Evolutionary conservation across 2,329 filamentous ascomycete genomes (phyloP).

Genomic region (Torrubiella hemipterigena): DNA sequence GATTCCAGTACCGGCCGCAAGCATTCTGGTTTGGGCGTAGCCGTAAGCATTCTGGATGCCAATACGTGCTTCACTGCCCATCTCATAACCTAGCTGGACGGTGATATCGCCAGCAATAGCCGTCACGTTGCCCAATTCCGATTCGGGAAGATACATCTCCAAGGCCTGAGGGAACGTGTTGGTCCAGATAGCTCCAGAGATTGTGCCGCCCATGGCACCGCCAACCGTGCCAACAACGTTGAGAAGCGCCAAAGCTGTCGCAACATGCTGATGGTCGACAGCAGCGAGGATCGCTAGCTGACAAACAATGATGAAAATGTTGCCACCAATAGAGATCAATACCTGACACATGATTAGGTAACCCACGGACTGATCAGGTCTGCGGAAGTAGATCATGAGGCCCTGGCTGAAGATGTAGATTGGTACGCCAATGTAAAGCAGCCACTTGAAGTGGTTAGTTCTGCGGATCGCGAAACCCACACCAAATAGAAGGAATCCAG

Average conservation of each 20-base stretch:
- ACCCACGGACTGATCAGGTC: conserved; percentile 26
- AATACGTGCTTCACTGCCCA: conserved; percentile 24
- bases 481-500: conserved; percentile 33
- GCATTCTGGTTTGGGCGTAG: conserved; percentile 29
- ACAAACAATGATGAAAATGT: conserved; percentile 40
- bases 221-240: conserved; percentile 26
- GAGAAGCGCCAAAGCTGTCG: conserved; percentile 33
- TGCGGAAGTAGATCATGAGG: conserved; percentile 21
- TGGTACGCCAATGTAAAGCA: conserved; percentile 29
- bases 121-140: conserved; percentile 18
- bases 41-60: conserved; percentile 35
- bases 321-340: conserved; percentile 38
- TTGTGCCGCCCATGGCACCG: conserved; percentile 17
- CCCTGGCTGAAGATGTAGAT: conserved; percentile 42
- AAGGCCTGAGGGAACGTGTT: conserved; percentile 24
- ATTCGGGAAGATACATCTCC: conserved; percentile 23
- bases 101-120: conserved; percentile 27
- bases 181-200: conserved; percentile 21
- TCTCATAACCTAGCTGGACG: conserved; percentile 23
- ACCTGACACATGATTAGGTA: conserved; percentile 42
- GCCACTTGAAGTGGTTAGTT: conserved; percentile 36
- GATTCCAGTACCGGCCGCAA: conserved; percentile 21
- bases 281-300: conserved; percentile 47
- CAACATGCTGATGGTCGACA: conserved; percentile 40
- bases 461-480: conserved; percentile 33